Base-by-base conservation (phyloP, 2,329 filamentous ascomycete genomes). In the Colletotrichum coccodes region DNA sequence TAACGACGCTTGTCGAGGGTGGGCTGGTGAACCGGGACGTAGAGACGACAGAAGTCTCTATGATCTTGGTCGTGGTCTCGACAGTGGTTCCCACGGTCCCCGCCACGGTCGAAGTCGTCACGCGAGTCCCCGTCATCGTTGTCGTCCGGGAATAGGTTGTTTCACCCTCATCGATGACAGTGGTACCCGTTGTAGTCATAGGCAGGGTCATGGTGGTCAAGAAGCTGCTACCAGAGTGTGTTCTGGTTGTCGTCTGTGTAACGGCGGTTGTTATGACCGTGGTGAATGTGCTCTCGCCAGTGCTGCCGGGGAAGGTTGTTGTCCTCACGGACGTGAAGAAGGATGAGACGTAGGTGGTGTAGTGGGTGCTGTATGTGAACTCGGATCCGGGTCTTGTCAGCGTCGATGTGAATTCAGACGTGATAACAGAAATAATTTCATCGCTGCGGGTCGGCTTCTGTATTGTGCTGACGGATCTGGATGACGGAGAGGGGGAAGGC, bases 371-470 rank as follows among this genome's bases (percentile, higher is more conserved):
- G 7, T 44, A 58, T 2, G 46, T 54, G 11, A 47, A 7, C 5
- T 40, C 56, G 2, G 65, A 44, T 8, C 50, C 64, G 8, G 34
- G 50, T 7, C 34, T 42, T n/a, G 59, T 63, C 23, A 67, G 12
- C 4, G 49, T 67, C 2, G 64, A 42, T 6, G 65, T 68, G 16
- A 65, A 64, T 8, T 53, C n/a, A 21, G 46, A 60, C 8, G 32
- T 64, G n/a, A 46, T 44, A n/a, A 65, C 38, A 3, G 54, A 40
- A 1, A 54, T 4, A 1, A 60, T 7, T 28, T 53, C 38, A 26
- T 50, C 34, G n/a, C 5, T n/a, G 3, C 12, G 21, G 3, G 42
- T 60, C 7, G 21, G 21, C 44, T 40, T 36, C 30, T 0, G 34
- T 4, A 23, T 36, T 12, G 11, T 36, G n/a, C n/a, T 36, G 3